Base-by-base conservation (phyloP, 2,329 filamentous ascomycete species). In the Colletotrichum caudatum region DNA sequence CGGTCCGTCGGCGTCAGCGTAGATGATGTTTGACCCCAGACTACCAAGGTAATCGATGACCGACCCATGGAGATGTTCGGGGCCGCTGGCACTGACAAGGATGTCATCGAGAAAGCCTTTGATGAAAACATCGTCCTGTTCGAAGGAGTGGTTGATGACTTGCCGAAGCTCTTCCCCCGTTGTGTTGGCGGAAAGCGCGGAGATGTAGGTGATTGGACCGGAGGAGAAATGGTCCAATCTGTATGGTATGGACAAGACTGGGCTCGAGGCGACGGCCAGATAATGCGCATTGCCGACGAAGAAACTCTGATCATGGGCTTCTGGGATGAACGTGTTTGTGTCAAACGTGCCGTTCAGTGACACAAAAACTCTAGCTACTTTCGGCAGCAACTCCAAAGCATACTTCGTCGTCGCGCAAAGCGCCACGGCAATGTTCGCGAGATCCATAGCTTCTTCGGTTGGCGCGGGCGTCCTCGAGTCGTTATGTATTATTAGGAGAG, bases 141-240 rank as follows among this genome's bases (percentile, higher is more conserved):
- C 29, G 1, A 59, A 46, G 3, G 57, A 59, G 26, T 59, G 9
- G 1, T 59, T 18, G 57, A 59, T 44, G 37, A 44, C 39, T 29
- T 44, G 37, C 14, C 20, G 39, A 18, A 59, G 57, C 37, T 59
- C 57, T 29, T 59, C 37, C 18, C 57, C 37, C 16, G 57, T 59
- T 9, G 57, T 59, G 1, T 23, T 59, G 37, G 23, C 6, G 5
- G 57, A 59, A n/a, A 59, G 57, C 0, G 57, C 57, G 3, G 57
- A 59, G n/a, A 59, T 59, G 23, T 59, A 59, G 14, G 57, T 44
- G 16, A 59, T 26, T 20, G 57, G 57, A 14, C 57, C 57, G 8
- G 26, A 37, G 23, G 26, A 23, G 14, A 26, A 46, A 9, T 9
- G 23, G 37, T 44, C 57, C 16, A 20, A 18, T 8, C 23, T 23